Evolutionary conservation across 2,329 filamentous ascomycete genomes (phyloP).

Genomic region (Keithomyces neogunnii): DNA sequence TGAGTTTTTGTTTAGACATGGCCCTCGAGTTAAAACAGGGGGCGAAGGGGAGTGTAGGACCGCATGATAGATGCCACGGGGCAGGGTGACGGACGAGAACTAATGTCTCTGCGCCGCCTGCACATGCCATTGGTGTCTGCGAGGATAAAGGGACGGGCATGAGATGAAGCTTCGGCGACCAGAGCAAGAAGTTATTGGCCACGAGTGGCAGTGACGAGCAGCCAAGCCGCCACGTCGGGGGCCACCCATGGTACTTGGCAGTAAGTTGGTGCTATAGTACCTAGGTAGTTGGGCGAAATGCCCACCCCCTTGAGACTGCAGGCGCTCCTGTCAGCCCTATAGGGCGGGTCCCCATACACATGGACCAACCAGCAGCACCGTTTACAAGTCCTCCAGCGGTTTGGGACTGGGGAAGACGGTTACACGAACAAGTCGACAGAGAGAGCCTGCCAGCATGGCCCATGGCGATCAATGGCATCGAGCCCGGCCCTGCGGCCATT

Average conservation of each 20-base stretch:
- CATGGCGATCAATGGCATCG: too few species aligned
- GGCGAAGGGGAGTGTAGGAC: not conserved
- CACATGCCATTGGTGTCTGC: not conserved
- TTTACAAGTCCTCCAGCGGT: too few species aligned
- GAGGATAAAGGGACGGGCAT: not conserved
- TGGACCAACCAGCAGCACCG: too few species aligned
- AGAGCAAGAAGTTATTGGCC: constrained; percentile 1
- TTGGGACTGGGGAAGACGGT: too few species aligned
- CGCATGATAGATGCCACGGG: not conserved
- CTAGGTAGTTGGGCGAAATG: not conserved
- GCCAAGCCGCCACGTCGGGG: constrained; percentile 2
- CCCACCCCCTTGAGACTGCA: not conserved
- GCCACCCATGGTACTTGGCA: constrained; percentile 1
- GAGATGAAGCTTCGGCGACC: not conserved
- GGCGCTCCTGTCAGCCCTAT: constrained; percentile 3
- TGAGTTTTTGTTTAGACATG: not conserved
- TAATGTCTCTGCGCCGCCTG: not conserved
- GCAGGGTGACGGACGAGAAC: not conserved
- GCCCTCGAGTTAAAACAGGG: not conserved
- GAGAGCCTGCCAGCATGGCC: too few species aligned
- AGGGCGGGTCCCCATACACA: not conserved
- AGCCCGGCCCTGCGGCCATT: too few species aligned
- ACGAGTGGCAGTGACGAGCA: constrained; percentile 1
- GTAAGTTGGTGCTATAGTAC: too few species aligned
- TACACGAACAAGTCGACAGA: too few species aligned